Base-by-base conservation (phyloP, 352 stramenopile genomes). In the Phytopythium cucurbitacearum region DNA sequence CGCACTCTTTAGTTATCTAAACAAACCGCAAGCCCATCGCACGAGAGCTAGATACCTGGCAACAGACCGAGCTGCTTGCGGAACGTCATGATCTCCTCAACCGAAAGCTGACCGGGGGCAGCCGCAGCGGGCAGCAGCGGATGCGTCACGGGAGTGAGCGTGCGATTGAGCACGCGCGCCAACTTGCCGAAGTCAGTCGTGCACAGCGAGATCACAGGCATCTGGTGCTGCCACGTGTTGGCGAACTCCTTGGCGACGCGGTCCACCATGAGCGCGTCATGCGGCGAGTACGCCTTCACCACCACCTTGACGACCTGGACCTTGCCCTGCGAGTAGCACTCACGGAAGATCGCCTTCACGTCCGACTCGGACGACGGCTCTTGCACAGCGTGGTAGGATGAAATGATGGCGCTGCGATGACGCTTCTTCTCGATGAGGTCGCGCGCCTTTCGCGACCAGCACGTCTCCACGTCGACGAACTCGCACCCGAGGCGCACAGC, bases 91-190 rank as follows among this genome's bases (percentile, higher is more conserved):
- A 99, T 98, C 67, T 98, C 85, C 37, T 80, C 76, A 2, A 97
- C 82, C 3, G 95, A 96, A 47, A 99, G 74, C 73, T 99, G 96
- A 16, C 97, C 97, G 1, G 97, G 97, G 4, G 96, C 97, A 1
- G 97, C 97, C 28, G 95, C 90, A 28, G 78, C 84, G 21, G 96
- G 94, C 12, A 99, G 73, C 39, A 87, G 74, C 51, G 94, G 74
- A 62, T 98, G 95, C 13, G 94, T 99, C 35, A 98, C 95, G 3
- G 97, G 97, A 45, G 95, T 99, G 50, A 98, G 97, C 28, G 88
- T 84, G 28, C 83, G 68, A 66, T 99, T 99, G 7, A 99, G 65
- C 44, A 99, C 86, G 40, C 97, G 92, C 47, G 87, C 92, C 49
- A 98, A 85, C 54, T 94, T 89, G 57, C 97, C 97, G 38, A 84